Evolutionary conservation across 306 rosid genomes (phyloP).

Genomic region (Glycine soja): DNA sequence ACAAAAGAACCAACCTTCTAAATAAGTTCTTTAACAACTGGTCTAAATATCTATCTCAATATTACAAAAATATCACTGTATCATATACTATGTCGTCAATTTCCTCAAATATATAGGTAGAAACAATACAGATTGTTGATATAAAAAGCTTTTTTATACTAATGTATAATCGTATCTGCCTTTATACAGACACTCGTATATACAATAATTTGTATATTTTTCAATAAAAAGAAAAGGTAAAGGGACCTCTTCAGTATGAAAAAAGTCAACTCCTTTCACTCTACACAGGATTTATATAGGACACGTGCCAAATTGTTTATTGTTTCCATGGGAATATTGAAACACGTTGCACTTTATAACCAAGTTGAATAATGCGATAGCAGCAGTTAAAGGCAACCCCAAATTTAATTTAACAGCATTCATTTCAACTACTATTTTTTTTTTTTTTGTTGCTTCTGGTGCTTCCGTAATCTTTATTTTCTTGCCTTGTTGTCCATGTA

Average conservation of each 20-base stretch:
- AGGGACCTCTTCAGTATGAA: background rate
- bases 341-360: slow-evolving; percentile 24
- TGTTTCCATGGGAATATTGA: slow-evolving; percentile 9
- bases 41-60: too few relatives aligned
- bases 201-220: background rate
- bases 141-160: too few relatives aligned
- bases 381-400: background rate
- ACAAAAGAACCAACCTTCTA: too few relatives aligned
- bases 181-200: background rate
- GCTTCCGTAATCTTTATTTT: background rate
- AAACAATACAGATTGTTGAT: background rate
- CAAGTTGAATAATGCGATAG: slow-evolving; percentile 33
- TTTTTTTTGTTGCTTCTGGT: background rate
- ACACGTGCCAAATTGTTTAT: slow-evolving; percentile 23
- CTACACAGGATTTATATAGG: slow-evolving; percentile 13
- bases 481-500: background rate
- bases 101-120: background rate
- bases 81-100: too few relatives aligned
- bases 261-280: slow-evolving; percentile 33
- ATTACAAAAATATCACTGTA: too few relatives aligned
- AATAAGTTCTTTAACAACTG: too few relatives aligned
- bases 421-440: background rate
- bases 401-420: slow-evolving; percentile 13
- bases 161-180: background rate
- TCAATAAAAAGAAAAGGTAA: background rate